Conservation (phyloP, 1,284 basidiomycete genomes). For the Xanthoconium separans region DNA sequence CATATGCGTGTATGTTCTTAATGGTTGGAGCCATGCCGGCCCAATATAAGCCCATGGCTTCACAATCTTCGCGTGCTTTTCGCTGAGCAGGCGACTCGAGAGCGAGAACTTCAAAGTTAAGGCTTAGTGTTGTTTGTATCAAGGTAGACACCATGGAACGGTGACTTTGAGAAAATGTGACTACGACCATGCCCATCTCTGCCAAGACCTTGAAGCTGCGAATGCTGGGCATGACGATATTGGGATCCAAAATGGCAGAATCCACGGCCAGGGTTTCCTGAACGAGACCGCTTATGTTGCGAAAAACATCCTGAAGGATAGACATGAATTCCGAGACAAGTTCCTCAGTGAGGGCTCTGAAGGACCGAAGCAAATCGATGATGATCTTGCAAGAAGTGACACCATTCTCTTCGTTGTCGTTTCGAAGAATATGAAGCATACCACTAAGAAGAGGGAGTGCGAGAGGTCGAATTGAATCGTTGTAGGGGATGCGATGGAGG, state of each 20-base stretch:
- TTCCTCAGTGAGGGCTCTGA: slow-evolving; percentile 75
- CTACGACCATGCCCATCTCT: slow-evolving; percentile 93
- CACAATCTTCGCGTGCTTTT: slow-evolving; percentile 77
- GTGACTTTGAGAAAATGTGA: slow-evolving; percentile 86
- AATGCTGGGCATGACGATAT: slow-evolving; percentile 64
- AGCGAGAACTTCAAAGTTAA: slow-evolving; percentile 74
- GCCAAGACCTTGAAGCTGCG: slow-evolving; percentile 94
- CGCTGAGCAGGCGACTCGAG: slow-evolving; percentile 89
- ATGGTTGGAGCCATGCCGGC: slow-evolving; percentile 82
- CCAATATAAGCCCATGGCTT: slow-evolving; percentile 76
- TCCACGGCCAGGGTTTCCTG: slow-evolving; percentile 73
- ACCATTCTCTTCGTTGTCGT: slow-evolving; percentile 98
- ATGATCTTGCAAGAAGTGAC: slow-evolving; percentile 90
- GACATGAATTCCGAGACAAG: slow-evolving; percentile 81
- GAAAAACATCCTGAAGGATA: slow-evolving; percentile 75
- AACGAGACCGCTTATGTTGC: slow-evolving; percentile 75
- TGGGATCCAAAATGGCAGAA: slow-evolving; percentile 54
- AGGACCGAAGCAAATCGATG: slow-evolving; percentile 76
- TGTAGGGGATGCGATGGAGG: slow-evolving; percentile 83
- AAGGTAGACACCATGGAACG: slow-evolving; percentile 68
- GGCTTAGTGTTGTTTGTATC: slow-evolving; percentile 73
- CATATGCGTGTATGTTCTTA: slow-evolving; percentile 77
- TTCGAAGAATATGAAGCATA: slow-evolving; percentile 80
- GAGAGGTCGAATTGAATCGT: slow-evolving; percentile 76
- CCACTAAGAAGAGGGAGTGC: slow-evolving; percentile 70